These are phyloP conservation scores for Blastomyces gilchristii DNA, from an alignment of 2,329 filamentous ascomycete species.

Conservation along the genomic window DNA sequence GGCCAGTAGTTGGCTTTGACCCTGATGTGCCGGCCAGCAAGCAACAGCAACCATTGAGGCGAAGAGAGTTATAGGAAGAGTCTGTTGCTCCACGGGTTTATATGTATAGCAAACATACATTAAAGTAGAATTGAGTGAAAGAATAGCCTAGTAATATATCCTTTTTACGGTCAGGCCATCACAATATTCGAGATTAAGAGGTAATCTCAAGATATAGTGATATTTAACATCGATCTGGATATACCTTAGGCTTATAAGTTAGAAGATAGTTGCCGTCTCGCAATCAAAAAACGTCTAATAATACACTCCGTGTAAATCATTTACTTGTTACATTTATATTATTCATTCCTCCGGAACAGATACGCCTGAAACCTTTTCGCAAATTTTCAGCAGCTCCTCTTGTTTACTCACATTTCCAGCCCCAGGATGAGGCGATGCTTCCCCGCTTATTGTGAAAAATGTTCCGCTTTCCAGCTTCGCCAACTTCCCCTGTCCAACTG, in stretches of 20 bases:
- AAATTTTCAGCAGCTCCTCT: constrained; percentile 22
- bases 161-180: background rate
- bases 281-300: background rate
- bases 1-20: constrained; percentile 21
- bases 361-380: constrained; percentile 21
- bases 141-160: background rate
- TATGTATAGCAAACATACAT: background rate
- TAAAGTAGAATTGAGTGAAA: background rate
- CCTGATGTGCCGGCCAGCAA: constrained; percentile 16
- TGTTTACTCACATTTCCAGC: constrained; percentile 22
- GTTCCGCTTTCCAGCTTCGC: constrained; percentile 17
- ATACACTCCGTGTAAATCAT: no score
- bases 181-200: background rate
- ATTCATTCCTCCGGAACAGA: constrained; percentile 8
- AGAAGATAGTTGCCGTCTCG: background rate
- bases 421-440: constrained; percentile 19
- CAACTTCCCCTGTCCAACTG: constrained; percentile 21
- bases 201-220: background rate
- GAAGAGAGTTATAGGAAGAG: background rate
- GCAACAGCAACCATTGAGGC: background rate
- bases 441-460: constrained; percentile 19
- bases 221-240: background rate
- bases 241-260: background rate
- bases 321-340: background rate
- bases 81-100: background rate